Evolutionary conservation across 495 filamentous ascomycete genomes (phyloP), one percentile per base, ranked within the genome.

Genomic region (Xylaria scruposa): DNA sequence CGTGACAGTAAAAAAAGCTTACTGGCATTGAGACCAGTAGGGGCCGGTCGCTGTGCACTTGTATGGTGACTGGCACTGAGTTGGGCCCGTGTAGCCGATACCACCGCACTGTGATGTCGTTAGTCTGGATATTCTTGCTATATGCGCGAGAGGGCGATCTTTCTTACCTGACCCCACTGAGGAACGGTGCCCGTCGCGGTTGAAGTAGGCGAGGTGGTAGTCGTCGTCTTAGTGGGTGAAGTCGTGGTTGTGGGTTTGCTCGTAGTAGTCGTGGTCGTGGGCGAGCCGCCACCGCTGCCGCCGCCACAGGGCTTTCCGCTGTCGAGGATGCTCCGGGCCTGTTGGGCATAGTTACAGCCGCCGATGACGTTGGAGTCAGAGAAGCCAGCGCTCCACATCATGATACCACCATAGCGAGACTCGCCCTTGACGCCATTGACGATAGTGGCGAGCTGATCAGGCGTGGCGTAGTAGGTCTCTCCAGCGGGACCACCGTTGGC

Each of bases 321-420:
- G 24, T 62, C 29, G 26, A 83, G 74, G 64, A 83, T 81, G 17
- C 72, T 72, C 6, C 76, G 73, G 0, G 78, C 80, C 58, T 81
- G 75, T 71, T 85, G 82, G 38, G 79, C 83, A 68, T 82, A 85
- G 49, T 73, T 84, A 73, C 81, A 84, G 26, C 81, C 81, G 44
- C 82, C 78, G 56, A 78, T 78, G 40, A 82, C 76, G 33, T 85
- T 83, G 0, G 79, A 65, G 70, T 85, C 83, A 17, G 82, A 83
- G 73, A 82, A 83, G 0, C 80, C 82, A 6, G 83, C 87, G 70
- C 83, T 83, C 87, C 87, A 88, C 74, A 89, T 78, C 87, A 88
- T 78, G 53, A 88, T 77, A 8, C 87, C 87, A 7, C 86, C 87
- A 66, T 88, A 85, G 26, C 83, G 81, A 17, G 71, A 40, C 63